phyloP scores from a whole-genome alignment of 73 alveolate species.

The Paraurostyla sp. region DNA sequence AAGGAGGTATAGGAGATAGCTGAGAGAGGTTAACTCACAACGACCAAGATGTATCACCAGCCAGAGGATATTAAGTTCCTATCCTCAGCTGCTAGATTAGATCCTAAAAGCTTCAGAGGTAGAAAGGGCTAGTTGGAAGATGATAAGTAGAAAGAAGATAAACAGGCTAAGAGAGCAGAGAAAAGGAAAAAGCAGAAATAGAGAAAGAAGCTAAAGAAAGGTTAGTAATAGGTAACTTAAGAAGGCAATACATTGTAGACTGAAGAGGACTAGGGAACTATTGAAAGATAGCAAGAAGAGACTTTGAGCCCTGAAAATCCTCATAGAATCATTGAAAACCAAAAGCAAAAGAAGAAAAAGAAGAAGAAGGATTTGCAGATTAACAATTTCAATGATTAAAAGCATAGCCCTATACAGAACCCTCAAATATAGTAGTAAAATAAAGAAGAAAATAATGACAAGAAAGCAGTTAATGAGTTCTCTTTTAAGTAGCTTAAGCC shows the following conservation, averaged over 20 bases:
- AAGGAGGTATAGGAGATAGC: conserved; percentile 82
- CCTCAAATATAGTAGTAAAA: background rate
- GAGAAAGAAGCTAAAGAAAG: conserved; percentile 59
- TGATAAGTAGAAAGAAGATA: conserved; percentile 13
- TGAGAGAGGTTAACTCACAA: conserved; percentile 60
- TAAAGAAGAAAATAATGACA: background rate
- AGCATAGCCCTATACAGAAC: background rate
- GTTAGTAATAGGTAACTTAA: conserved; percentile 15
- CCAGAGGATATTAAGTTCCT: conserved; percentile 53
- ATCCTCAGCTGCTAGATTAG: conserved; percentile 51
- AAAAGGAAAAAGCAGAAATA: conserved; percentile 25
- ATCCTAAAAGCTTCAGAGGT: conserved; percentile 58
- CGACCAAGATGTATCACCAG: conserved; percentile 58
- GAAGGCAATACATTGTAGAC: conserved; percentile 21
- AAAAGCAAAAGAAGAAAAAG: conserved; percentile 33
- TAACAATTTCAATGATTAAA: background rate
- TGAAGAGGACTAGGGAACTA: conserved; percentile 26
- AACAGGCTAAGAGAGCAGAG: conserved; percentile 12
- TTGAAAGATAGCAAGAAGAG: conserved; percentile 37
- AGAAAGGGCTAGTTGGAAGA: background rate
- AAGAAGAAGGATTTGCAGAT: background rate
- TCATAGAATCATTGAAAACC: background rate
- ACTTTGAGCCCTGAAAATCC: background rate
- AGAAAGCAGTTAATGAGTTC: background rate
- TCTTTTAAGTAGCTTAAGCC: conserved; percentile 18